Conservation (phyloP, 2,329 filamentous ascomycete species). For the Penicillium sp. region DNA sequence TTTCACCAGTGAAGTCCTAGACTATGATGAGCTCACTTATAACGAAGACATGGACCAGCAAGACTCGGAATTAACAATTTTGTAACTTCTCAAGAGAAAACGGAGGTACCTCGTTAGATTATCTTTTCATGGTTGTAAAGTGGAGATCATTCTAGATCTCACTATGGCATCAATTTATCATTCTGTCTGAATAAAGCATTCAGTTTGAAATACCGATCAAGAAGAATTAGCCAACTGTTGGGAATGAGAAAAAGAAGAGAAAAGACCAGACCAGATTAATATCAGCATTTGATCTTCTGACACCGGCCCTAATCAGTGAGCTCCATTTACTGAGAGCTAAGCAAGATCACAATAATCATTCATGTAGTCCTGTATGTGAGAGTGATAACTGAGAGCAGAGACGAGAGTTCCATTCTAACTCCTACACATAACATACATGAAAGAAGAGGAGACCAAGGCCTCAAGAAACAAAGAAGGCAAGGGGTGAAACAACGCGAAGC, state of each 20-base stretch:
- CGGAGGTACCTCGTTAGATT: not conserved
- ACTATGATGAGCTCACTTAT: not conserved
- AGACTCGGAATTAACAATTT: too few species aligned
- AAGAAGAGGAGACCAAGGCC: not conserved
- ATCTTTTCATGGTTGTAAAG: too few species aligned
- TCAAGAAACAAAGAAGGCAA: not conserved
- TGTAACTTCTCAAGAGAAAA: rapidly evolving
- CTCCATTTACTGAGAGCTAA: not conserved
- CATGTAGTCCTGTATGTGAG: not conserved
- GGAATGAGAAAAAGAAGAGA: not conserved
- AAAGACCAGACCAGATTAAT: not conserved
- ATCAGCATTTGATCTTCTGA: not conserved
- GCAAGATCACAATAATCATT: not conserved
- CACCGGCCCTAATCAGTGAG: not conserved
- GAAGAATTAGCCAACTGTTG: not conserved
- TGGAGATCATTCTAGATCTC: too few species aligned
- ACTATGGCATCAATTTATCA: not conserved
- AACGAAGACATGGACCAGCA: not conserved
- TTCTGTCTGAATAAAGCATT: not conserved
- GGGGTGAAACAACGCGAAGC: not conserved
- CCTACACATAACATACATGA: slow-evolving; percentile 3
- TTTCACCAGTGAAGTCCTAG: too few species aligned
- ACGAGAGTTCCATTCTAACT: not conserved
- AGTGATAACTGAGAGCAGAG: not conserved
- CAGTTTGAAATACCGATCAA: too few species aligned